These are phyloP conservation scores for Stentor roeselii DNA, from an alignment of 73 alveolate genomes.

Conservation along the genomic window DNA sequence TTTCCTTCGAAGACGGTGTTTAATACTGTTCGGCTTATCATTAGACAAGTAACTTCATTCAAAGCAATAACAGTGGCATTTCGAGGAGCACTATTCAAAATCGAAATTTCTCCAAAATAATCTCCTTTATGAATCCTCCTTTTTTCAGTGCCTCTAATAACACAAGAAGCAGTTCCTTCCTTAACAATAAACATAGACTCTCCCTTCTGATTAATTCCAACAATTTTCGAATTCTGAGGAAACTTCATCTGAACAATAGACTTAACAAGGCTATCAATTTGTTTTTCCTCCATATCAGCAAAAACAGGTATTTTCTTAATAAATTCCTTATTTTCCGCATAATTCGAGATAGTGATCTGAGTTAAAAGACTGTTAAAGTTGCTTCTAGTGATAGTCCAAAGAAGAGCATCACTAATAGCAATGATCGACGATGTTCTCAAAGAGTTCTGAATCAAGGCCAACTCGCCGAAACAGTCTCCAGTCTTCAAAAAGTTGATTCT, in stretches of 20 bases:
- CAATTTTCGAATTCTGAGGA: conserved; percentile 33
- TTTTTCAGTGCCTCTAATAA: conserved; percentile 32
- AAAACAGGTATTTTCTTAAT: not conserved
- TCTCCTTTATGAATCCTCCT: conserved; percentile 42
- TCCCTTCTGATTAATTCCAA: conserved; percentile 50
- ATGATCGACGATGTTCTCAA: not conserved
- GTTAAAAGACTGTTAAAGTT: not conserved
- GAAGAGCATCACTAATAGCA: not conserved
- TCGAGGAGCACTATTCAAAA: conserved; percentile 43
- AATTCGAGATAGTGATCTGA: not conserved
- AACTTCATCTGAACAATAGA: not conserved
- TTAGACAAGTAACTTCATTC: conserved; percentile 31
- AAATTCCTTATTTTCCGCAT: not conserved
- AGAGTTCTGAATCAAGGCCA: not conserved
- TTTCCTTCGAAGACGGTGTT: not conserved
- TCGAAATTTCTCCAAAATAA: conserved; percentile 58
- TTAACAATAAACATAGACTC: conserved; percentile 48
- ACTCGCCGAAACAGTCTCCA: conserved; percentile 13
- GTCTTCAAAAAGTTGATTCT: not conserved
- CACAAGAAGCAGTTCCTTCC: conserved; percentile 45
- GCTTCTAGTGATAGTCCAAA: not conserved
- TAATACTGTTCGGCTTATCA: too few relatives aligned
- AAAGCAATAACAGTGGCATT: conserved; percentile 60
- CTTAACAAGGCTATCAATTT: not conserved
- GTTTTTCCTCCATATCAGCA: not conserved